phyloP scores from a whole-genome alignment of 148 eudicot species.

The Polygonum aviculare region DNA sequence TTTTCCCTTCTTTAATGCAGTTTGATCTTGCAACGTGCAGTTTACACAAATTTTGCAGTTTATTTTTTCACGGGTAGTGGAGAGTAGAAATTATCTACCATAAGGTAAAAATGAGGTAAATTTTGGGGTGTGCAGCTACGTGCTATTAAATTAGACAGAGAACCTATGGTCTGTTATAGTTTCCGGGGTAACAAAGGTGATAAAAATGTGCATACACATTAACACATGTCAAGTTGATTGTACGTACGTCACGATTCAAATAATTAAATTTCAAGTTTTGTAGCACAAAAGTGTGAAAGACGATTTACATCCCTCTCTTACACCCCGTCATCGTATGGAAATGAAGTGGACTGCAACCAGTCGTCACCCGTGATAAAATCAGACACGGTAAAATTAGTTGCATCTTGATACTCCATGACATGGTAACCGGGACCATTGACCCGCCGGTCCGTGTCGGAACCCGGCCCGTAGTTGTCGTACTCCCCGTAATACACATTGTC shows the following conservation, averaged over 20 bases:
- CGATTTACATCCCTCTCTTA: constrained; percentile 3
- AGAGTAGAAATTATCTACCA: too few species aligned
- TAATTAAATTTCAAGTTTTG: too few species aligned
- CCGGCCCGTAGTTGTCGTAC: constrained; percentile 65
- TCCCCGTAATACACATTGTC: constrained; percentile 74
- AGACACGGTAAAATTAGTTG: constrained; percentile 64
- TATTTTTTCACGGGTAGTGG: background rate
- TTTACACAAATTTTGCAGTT: background rate
- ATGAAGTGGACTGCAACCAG: constrained; percentile 86
- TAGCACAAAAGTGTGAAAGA: too few species aligned
- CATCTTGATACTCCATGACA: constrained; percentile 71
- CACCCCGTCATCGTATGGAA: constrained; percentile 79
- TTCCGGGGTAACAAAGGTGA: too few species aligned
- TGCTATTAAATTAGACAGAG: too few species aligned
- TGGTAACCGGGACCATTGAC: constrained; percentile 70
- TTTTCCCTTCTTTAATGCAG: background rate
- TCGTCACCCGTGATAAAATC: constrained; percentile 66
- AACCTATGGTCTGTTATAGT: too few species aligned
- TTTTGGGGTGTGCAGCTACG: too few species aligned
- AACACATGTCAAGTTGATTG: too few species aligned
- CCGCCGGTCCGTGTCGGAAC: constrained; percentile 32
- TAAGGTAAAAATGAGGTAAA: too few species aligned
- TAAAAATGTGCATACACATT: too few species aligned
- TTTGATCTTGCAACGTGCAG: background rate
- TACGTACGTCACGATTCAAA: background rate